phyloP scores from a whole-genome alignment of 176 grass and related monocot genomes.

The Oryza coarctata region DNA sequence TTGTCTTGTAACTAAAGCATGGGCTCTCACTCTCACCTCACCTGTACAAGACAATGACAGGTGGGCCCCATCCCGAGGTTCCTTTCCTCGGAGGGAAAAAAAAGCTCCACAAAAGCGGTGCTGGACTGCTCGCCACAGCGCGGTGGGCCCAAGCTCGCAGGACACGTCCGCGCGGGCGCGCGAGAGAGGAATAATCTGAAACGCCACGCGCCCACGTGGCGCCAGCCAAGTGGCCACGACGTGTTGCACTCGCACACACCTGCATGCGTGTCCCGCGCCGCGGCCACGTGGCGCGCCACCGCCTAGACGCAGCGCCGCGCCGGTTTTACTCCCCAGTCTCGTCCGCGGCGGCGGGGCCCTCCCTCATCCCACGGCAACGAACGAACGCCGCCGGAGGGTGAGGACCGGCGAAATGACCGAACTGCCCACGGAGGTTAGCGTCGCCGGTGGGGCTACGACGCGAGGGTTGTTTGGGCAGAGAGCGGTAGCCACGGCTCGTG shows the following conservation, averaged over 20 bases:
- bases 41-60: background rate
- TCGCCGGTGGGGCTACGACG: background rate
- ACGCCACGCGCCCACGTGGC: background rate
- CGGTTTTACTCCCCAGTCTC: background rate
- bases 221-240: background rate
- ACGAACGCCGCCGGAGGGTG: background rate
- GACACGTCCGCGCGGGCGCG: background rate
- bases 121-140: background rate
- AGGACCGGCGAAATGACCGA: background rate
- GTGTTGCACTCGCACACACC: background rate
- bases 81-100: no score
- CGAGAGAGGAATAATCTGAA: background rate
- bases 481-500: background rate
- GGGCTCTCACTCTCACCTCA: background rate
- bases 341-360: background rate
- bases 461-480: background rate
- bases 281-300: background rate
- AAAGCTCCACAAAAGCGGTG: background rate
- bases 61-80: background rate
- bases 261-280: background rate
- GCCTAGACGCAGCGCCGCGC: no score
- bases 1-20: background rate
- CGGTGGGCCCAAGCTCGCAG: background rate
- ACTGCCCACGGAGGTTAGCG: background rate
- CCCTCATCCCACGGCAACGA: background rate